Percentiles rank a stretch among this genome's conserved stretches.
These are phyloP conservation scores for Kwoniella newhampshirensis DNA, from an alignment of 768 basidiomycete species.

Conservation along the genomic window DNA sequence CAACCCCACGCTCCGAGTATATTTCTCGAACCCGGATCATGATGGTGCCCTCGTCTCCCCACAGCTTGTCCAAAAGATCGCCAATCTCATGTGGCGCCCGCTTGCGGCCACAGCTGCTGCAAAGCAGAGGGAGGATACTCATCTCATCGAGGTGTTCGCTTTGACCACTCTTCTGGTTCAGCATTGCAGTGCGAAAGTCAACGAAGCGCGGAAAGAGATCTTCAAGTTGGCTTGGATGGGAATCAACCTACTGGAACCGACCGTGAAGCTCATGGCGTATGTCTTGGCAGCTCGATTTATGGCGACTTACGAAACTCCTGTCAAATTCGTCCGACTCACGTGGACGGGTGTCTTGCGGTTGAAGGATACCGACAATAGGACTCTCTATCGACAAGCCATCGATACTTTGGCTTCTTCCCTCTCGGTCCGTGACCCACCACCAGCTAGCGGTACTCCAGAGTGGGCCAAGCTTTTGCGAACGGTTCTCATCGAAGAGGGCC, in stretches of 20 bases:
- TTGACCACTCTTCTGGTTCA: slow-evolving; percentile 86
- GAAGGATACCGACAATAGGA: slow-evolving; percentile 73
- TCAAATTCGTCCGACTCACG: slow-evolving; percentile 84
- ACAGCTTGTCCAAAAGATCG: slow-evolving; percentile 67
- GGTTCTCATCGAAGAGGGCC: slow-evolving; percentile 83
- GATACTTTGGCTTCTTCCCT: slow-evolving; percentile 82
- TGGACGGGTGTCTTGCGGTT: slow-evolving; percentile 86
- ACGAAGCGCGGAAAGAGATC: slow-evolving; percentile 81
- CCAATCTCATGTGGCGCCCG: slow-evolving; percentile 67
- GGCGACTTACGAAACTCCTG: slow-evolving; percentile 78
- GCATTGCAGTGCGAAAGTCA: slow-evolving; percentile 73
- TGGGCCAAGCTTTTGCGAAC: slow-evolving; percentile 88
- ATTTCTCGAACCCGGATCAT: slow-evolving; percentile 64
- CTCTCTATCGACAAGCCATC: slow-evolving; percentile 77
- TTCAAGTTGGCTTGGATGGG: slow-evolving; percentile 92
- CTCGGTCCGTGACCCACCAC: slow-evolving; percentile 59
- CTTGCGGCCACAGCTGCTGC: slow-evolving; percentile 56
- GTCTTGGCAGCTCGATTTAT: slow-evolving; percentile 90
- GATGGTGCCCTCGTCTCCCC: slow-evolving; percentile 64
- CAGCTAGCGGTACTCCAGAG: slow-evolving; percentile 56
- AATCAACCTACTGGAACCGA: slow-evolving; percentile 76
- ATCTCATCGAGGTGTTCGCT: slow-evolving; percentile 86
- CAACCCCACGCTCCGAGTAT: slow-evolving; percentile 78
- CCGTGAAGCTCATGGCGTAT: slow-evolving; percentile 90
- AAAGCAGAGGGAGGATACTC: slow-evolving; percentile 65